phyloP scores from a whole-genome alignment of 2,329 filamentous ascomycete genomes.

The Nemania diffusa region DNA sequence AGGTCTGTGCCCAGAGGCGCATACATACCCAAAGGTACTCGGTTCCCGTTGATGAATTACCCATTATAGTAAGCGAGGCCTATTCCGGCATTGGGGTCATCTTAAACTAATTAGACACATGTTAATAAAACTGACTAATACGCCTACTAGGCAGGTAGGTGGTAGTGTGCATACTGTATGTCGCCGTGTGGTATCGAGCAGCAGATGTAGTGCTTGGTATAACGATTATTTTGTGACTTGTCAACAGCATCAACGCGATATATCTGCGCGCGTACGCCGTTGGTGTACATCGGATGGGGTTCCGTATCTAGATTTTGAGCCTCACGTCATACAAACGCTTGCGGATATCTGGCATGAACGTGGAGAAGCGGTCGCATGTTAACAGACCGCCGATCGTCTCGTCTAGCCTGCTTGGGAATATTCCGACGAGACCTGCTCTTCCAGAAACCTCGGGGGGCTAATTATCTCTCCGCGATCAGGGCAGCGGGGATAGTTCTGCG shows the following conservation, averaged over 20 bases:
- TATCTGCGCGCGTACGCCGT: slow-evolving; percentile 19
- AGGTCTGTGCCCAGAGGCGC: slow-evolving; percentile 27
- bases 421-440: slow-evolving; percentile 28
- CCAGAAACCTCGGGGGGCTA: slow-evolving; percentile 23
- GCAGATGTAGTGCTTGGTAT: background rate
- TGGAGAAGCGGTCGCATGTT: slow-evolving; percentile 37
- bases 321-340: slow-evolving; percentile 35
- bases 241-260: background rate
- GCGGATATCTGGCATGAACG: slow-evolving; percentile 39
- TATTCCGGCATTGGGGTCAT: slow-evolving; percentile 21
- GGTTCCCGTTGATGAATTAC: slow-evolving; percentile 19
- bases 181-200: too few species aligned
- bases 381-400: slow-evolving; percentile 37
- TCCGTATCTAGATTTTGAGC: slow-evolving; percentile 34
- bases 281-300: slow-evolving; percentile 22
- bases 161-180: background rate
- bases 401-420: slow-evolving; percentile 33
- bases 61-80: slow-evolving; percentile 28
- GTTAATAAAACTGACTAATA: background rate
- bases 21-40: too few species aligned
- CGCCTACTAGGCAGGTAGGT: background rate
- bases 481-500: background rate
- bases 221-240: background rate
- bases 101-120: slow-evolving; percentile 11
- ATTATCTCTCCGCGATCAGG: slow-evolving; percentile 25